These are phyloP conservation scores for Colletotrichum magnum DNA, from an alignment of 2,329 filamentous ascomycete genomes.

Conservation along the genomic window DNA sequence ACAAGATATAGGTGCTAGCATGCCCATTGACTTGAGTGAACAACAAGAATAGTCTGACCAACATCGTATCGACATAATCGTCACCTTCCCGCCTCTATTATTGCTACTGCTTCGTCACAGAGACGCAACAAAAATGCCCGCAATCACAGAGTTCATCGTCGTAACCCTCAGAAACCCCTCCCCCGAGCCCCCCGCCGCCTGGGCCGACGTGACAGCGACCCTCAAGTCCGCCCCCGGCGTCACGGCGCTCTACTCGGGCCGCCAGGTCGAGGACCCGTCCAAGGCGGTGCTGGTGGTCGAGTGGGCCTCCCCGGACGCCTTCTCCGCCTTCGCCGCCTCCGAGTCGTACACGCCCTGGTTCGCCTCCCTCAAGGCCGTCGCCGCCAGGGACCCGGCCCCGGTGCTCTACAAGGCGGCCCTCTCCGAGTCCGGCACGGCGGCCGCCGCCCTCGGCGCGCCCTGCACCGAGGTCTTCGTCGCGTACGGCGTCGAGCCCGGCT, in stretches of 20 bases:
- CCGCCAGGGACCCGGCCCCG: slow-evolving; percentile 38
- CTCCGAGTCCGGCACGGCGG: slow-evolving; percentile 30
- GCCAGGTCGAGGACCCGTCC: slow-evolving; percentile 51
- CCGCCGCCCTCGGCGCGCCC: slow-evolving; percentile 51
- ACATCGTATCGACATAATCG: not conserved
- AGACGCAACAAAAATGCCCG: slow-evolving; percentile 18
- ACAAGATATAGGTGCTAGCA: slow-evolving; percentile 1
- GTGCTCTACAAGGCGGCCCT: slow-evolving; percentile 44
- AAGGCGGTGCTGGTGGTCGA: slow-evolving; percentile 51
- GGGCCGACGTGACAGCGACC: slow-evolving; percentile 26
- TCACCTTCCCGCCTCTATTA: too few relatives aligned
- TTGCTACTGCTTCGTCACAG: too few relatives aligned
- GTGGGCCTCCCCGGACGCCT: slow-evolving; percentile 52
- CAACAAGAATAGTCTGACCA: too few relatives aligned
- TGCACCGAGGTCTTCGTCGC: slow-evolving; percentile 56
- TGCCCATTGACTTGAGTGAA: too few relatives aligned
- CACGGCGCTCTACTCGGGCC: slow-evolving; percentile 51
- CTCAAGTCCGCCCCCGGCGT: slow-evolving; percentile 49
- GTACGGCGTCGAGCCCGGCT: slow-evolving; percentile 49
- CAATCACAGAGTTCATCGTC: slow-evolving; percentile 40
- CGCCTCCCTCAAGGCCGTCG: slow-evolving; percentile 51
- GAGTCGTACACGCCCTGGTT: slow-evolving; percentile 58
- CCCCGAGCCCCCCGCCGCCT: slow-evolving; percentile 28
- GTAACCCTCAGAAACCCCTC: slow-evolving; percentile 35
- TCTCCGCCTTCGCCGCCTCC: slow-evolving; percentile 57